These are phyloP conservation scores for Venturia effusa DNA, from an alignment of 2,329 filamentous ascomycete species.

Conservation along the genomic window DNA sequence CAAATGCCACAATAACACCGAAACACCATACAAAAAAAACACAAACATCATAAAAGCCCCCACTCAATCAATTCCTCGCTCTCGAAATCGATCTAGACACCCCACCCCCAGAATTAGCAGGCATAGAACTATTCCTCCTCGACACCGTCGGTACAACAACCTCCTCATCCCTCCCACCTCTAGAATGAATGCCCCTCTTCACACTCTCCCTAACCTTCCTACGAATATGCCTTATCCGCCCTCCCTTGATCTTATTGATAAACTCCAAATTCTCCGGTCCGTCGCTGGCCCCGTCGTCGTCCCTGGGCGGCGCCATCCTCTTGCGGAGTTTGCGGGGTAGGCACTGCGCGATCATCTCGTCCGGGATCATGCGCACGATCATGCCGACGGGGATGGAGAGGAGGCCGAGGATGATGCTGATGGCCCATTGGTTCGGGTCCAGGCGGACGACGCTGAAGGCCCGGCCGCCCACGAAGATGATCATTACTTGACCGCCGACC, in stretches of 20 bases:
- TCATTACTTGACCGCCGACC: conserved; percentile 80
- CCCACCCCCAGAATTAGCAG: neutral
- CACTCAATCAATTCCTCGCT: too few relatives aligned
- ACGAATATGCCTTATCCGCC: neutral
- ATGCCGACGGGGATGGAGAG: conserved; percentile 80
- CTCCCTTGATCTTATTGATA: conserved; percentile 8
- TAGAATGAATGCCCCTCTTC: neutral
- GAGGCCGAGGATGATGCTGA: conserved; percentile 72
- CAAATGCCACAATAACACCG: neutral
- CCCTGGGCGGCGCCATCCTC: neutral
- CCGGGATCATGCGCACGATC: conserved; percentile 72
- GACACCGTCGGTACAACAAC: too few relatives aligned
- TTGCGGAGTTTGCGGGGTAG: neutral
- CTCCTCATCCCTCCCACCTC: neutral
- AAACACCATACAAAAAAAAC: neutral
- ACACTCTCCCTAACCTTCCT: conserved; percentile 6
- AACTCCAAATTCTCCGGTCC: conserved; percentile 7
- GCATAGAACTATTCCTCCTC: neutral
- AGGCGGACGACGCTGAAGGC: conserved; percentile 68
- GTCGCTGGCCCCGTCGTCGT: neutral
- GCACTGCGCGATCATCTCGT: conserved; percentile 26
- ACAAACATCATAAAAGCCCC: neutral
- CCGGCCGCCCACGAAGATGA: conserved; percentile 72
- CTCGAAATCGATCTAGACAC: neutral
- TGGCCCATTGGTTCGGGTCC: conserved; percentile 67